Percentiles rank a stretch among this genome's conserved stretches.
Evolutionary conservation across 352 stramenopile species (phyloP).

Genomic region (Phytophthora brassicae): DNA sequence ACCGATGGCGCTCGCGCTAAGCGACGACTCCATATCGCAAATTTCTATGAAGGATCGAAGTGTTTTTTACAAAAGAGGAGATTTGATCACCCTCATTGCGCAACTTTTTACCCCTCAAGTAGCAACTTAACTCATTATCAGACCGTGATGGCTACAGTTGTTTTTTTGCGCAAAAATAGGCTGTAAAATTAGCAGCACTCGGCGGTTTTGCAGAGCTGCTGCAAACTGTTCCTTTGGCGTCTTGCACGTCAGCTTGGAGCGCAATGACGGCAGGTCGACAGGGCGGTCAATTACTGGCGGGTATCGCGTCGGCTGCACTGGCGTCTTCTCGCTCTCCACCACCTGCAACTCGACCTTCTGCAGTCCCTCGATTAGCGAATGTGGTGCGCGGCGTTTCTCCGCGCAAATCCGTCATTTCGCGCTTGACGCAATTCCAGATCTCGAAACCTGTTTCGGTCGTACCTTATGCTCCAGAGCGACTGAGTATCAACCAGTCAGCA

Average conservation of each 20-base stretch:
- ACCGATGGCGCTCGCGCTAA: slow-evolving; percentile 53
- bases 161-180: too few relatives aligned
- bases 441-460: slow-evolving; percentile 53
- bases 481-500: slow-evolving; percentile 61
- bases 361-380: slow-evolving; percentile 11
- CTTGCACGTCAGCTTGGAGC: neutral
- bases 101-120: neutral
- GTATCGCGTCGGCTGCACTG: slow-evolving; percentile 18
- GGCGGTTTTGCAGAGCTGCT: neutral
- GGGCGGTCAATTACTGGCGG: slow-evolving; percentile 19
- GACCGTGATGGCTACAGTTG: neutral
- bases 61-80: too few relatives aligned
- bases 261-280: slow-evolving; percentile 18
- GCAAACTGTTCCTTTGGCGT: slow-evolving; percentile 5
- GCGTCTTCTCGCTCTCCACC: slow-evolving; percentile 1
- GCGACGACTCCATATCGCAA: slow-evolving; percentile 42
- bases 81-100: too few relatives aligned
- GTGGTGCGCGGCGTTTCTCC: slow-evolving; percentile 25
- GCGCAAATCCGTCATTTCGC: slow-evolving; percentile 53
- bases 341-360: neutral
- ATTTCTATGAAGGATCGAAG: too few relatives aligned
- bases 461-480: slow-evolving; percentile 59
- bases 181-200: neutral
- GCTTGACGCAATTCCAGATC: slow-evolving; percentile 47
- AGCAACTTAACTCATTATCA: neutral